A percentile compares a stretch with the other conserved stretches of the same genome.
Conservation (phyloP, 1,139 yeast species). For the Geotrichum australiense region DNA sequence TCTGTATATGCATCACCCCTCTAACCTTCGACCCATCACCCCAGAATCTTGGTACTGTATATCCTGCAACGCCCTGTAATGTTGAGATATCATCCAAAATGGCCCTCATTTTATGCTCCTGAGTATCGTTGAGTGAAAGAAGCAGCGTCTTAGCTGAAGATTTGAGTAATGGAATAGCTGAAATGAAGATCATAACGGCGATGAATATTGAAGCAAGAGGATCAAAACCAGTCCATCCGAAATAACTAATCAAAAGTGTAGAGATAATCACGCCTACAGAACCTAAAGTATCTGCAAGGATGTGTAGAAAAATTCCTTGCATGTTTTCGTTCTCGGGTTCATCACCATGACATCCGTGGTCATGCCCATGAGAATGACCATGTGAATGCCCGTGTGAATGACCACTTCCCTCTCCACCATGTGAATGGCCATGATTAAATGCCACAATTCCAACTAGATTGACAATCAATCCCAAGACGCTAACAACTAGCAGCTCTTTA, state of each 20-base stretch:
- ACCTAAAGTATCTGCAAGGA: constrained; percentile 91
- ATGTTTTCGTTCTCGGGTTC: constrained; percentile 65
- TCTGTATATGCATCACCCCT: constrained; percentile 56
- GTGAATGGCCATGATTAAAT: constrained; percentile 71
- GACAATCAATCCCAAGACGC: constrained; percentile 75
- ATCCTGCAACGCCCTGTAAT: constrained; percentile 75
- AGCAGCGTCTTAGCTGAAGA: constrained; percentile 74
- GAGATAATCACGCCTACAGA: constrained; percentile 94
- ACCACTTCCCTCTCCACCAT: constrained; percentile 40
- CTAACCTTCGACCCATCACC: constrained; percentile 46
- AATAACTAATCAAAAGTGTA: constrained; percentile 46
- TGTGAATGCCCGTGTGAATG: constrained; percentile 30
- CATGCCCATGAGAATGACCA: constrained; percentile 37
- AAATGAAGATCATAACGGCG: constrained; percentile 68
- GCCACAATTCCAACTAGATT: constrained; percentile 91
- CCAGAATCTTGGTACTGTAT: constrained; percentile 90
- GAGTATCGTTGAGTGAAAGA: constrained; percentile 49
- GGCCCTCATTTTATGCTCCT: constrained; percentile 56
- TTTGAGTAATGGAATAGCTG: constrained; percentile 76
- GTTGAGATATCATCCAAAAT: constrained; percentile 59
- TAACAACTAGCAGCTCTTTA: constrained; percentile 78
- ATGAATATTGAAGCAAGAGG: constrained; percentile 88
- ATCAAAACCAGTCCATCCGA: constrained; percentile 63
- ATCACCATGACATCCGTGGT: constrained; percentile 21
- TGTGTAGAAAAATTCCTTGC: constrained; percentile 90